These are phyloP conservation scores for Phytopythium delawarense DNA, from an alignment of 352 stramenopile genomes.

Conservation along the genomic window DNA sequence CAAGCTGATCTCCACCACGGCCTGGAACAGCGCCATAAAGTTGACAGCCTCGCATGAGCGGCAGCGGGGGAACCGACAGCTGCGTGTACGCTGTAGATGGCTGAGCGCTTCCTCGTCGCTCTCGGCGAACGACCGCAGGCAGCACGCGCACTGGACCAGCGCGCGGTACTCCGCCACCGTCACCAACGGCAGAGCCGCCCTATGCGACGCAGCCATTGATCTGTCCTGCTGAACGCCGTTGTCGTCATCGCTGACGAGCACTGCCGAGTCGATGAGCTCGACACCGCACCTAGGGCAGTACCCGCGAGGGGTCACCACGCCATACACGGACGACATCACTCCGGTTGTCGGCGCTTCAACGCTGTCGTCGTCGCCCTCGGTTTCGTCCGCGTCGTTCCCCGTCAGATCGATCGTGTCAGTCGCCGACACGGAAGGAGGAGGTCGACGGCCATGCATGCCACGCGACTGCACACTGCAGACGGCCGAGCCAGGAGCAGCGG, in stretches of 20 bases:
- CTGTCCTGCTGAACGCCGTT: not conserved
- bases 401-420: not conserved
- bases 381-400: not conserved
- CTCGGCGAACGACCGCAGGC: not conserved
- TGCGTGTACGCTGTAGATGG: not conserved
- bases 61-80: not conserved
- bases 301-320: not conserved
- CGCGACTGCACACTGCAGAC: too few species aligned
- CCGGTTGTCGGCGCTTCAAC: not conserved
- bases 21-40: not conserved
- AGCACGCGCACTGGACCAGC: slow-evolving; percentile 1
- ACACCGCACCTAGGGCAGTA: not conserved
- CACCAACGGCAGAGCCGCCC: not conserved
- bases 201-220: not conserved
- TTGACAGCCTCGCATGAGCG: not conserved
- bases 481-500: too few species aligned
- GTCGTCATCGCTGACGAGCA: not conserved
- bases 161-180: not conserved
- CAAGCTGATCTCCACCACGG: not conserved
- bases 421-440: too few species aligned
- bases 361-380: not conserved
- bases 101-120: not conserved
- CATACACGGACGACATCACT: not conserved
- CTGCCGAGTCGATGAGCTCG: not conserved
- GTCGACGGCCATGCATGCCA: too few species aligned